These are phyloP conservation scores for Plasmodium inui DNA, from an alignment of 169 alveolate genomes.

Conservation along the genomic window DNA sequence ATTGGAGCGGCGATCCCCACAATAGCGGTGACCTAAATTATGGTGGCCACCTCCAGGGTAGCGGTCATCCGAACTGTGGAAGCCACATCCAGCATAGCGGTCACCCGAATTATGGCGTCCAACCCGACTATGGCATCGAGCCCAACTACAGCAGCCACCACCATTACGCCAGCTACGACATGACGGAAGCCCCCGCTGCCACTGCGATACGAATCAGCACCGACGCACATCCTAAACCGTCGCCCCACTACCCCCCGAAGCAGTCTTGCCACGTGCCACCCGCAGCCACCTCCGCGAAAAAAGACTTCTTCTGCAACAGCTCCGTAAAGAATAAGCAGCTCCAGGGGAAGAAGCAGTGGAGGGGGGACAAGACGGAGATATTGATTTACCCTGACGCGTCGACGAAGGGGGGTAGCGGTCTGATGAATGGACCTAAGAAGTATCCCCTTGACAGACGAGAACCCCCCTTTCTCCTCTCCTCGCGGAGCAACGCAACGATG, in stretches of 20 bases:
- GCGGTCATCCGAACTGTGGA: too few species aligned
- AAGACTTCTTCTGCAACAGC: conserved; percentile 39
- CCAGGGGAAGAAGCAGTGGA: background rate
- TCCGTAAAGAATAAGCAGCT: background rate
- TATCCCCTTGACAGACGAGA: background rate
- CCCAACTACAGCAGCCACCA: too few species aligned
- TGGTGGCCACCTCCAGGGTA: too few species aligned
- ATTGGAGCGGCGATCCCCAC: background rate
- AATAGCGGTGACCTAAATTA: background rate
- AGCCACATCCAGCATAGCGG: background rate
- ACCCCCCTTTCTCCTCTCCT: background rate
- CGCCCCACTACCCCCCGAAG: background rate
- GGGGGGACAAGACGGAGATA: conserved; percentile 32
- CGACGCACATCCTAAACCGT: background rate
- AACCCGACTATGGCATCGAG: too few species aligned
- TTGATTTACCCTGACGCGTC: conserved; percentile 13
- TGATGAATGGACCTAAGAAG: background rate
- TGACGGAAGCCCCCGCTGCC: background rate
- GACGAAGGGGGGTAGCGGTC: background rate
- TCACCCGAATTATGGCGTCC: background rate
- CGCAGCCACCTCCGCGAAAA: background rate
- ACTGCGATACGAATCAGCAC: background rate
- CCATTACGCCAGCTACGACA: background rate
- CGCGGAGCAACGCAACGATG: background rate
- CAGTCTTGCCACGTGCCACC: background rate